Percentiles rank a stretch among this genome's conserved stretches.
phyloP scores from a whole-genome alignment of 78 protist genomes.

The Chrysochromulina parva region DNA sequence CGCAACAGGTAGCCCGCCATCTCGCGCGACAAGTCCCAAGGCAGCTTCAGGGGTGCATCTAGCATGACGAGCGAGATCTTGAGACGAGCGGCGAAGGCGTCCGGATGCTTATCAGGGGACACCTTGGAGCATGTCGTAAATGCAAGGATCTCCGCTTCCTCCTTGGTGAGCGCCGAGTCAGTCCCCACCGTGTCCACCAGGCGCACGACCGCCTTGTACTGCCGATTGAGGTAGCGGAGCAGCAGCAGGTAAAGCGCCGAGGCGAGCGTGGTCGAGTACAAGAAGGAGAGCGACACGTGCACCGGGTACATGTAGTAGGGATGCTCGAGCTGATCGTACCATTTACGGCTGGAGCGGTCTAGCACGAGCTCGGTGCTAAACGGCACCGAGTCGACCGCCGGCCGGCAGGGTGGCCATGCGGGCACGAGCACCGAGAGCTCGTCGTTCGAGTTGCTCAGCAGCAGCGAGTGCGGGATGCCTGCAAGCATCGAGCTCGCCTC shows the following conservation, averaged over 20 bases:
- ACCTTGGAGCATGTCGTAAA: not conserved
- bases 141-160: not conserved
- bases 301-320: conserved; percentile 48
- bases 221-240: conserved; percentile 45
- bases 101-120: conserved; percentile 55
- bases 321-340: not conserved
- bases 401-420: conserved; percentile 13
- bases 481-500: not conserved
- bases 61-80: conserved; percentile 45
- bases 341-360: conserved; percentile 20
- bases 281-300: conserved; percentile 53
- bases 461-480: conserved; percentile 58
- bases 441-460: conserved; percentile 31
- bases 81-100: conserved; percentile 59
- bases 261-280: conserved; percentile 35
- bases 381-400: conserved; percentile 33
- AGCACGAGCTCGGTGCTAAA: conserved; percentile 58
- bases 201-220: conserved; percentile 39
- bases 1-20: not conserved
- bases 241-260: conserved; percentile 57
- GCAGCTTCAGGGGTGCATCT: conserved; percentile 30
- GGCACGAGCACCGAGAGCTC: conserved; percentile 41
- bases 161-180: not conserved
- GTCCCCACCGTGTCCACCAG: conserved; percentile 34
- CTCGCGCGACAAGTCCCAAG: conserved; percentile 42